Conservation (phyloP, 139 green algal species). For the Chlamydomonas sp. region DNA sequence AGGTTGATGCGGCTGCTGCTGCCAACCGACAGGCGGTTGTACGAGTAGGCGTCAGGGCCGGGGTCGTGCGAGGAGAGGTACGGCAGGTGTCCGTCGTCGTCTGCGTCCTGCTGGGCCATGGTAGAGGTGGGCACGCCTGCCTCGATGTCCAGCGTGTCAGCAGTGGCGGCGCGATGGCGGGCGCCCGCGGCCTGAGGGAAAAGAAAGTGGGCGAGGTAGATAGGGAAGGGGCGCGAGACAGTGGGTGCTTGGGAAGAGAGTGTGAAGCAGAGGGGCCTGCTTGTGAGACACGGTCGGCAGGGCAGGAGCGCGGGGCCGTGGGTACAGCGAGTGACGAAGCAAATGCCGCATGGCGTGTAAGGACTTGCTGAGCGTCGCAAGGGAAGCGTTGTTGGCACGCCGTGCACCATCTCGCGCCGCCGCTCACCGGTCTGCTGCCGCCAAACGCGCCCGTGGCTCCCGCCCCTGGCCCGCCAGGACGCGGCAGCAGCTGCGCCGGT, state of each 20-base stretch:
- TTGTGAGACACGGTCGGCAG: no score
- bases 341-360: no score
- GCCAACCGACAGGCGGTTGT: slow-evolving; percentile 1
- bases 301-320: no score
- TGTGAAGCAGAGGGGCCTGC: no score
- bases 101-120: background rate
- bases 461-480: slow-evolving; percentile 7
- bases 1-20: slow-evolving; percentile 12
- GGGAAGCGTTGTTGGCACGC: no score
- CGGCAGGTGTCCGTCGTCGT: background rate
- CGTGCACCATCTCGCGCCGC: no score
- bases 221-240: no score
- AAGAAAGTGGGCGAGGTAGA: background rate
- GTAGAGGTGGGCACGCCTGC: slow-evolving; percentile 13
- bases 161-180: background rate
- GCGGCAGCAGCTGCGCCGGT: slow-evolving; percentile 20
- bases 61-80: background rate
- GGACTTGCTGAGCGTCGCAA: no score
- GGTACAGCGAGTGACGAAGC: no score
- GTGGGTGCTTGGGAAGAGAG: no score
- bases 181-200: background rate
- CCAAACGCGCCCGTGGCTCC: no score
- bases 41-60: background rate
- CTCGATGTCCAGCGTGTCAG: slow-evolving; percentile 16
- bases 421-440: slow-evolving; percentile 23